A percentile compares a stretch with the other conserved stretches of the same genome.
phyloP scores from a whole-genome alignment of 345 rosid genomes.

The Mercurialis annua region DNA sequence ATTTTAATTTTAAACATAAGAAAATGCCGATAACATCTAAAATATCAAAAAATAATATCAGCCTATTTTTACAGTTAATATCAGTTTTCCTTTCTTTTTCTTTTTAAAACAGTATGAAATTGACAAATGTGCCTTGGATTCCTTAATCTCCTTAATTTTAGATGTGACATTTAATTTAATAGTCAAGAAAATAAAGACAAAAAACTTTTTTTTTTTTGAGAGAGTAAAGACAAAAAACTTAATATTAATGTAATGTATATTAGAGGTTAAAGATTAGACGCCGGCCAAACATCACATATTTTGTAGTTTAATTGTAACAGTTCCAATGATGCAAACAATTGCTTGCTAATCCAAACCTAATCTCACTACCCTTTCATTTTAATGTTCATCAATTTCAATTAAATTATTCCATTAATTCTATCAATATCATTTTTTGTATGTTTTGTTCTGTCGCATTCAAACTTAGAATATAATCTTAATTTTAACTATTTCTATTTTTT shows the following conservation, averaged over 20 bases:
- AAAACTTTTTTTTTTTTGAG: too few relatives aligned
- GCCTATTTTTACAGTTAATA: too few relatives aligned
- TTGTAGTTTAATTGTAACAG: constrained; percentile 24
- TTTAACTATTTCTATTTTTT: not conserved
- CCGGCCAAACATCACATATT: constrained; percentile 50
- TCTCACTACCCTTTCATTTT: constrained; percentile 8
- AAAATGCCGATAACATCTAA: too few relatives aligned
- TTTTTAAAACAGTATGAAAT: too few relatives aligned
- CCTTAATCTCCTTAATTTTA: not conserved
- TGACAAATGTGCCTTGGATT: not conserved
- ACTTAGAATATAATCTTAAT: constrained; percentile 3
- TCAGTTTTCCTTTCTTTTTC: too few relatives aligned
- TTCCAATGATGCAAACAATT: constrained; percentile 27
- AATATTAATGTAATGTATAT: not conserved
- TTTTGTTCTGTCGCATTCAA: constrained; percentile 16
- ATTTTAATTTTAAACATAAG: too few relatives aligned
- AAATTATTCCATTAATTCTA: constrained; percentile 20
- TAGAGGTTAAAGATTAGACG: constrained; percentile 34
- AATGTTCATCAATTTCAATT: constrained; percentile 12
- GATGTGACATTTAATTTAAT: not conserved
- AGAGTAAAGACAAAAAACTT: too few relatives aligned
- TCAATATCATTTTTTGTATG: constrained; percentile 16
- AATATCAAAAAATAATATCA: too few relatives aligned
- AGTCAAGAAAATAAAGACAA: too few relatives aligned
- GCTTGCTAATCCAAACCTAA: constrained; percentile 35